A percentile compares a stretch with the other conserved stretches of the same genome.
Conservation (phyloP, 139 green algal species). For the Coelastrella sp. region DNA sequence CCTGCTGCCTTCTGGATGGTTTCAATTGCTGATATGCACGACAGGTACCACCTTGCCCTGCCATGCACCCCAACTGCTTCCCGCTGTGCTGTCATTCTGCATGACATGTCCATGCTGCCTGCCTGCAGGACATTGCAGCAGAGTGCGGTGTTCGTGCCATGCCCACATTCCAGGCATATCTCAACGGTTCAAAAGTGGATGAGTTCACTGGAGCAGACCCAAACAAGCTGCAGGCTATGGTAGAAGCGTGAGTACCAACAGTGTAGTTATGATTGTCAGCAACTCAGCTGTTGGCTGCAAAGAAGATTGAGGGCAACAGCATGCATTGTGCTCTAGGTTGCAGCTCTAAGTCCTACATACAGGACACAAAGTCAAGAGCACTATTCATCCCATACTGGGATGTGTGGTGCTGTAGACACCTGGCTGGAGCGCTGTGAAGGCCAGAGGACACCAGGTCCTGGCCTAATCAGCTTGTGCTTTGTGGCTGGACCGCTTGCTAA, state of each 20-base stretch:
- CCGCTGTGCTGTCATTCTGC: neutral
- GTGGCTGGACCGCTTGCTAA: neutral
- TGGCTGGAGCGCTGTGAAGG: too few relatives aligned
- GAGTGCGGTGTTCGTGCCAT: constrained; percentile 37
- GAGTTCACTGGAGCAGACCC: constrained; percentile 38
- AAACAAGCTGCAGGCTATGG: constrained; percentile 26
- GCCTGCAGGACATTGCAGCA: constrained; percentile 28
- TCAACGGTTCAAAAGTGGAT: constrained; percentile 40
- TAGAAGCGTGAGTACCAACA: neutral
- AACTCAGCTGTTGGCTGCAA: neutral
- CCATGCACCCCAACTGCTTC: neutral
- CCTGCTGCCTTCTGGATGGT: too few relatives aligned
- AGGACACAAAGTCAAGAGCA: too few relatives aligned
- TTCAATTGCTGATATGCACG: too few relatives aligned
- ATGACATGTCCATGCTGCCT: neutral
- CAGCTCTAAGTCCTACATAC: neutral
- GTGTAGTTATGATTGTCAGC: neutral
- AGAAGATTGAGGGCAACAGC: too few relatives aligned
- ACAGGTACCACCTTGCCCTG: neutral
- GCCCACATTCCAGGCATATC: constrained; percentile 46
- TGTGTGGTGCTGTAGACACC: too few relatives aligned
- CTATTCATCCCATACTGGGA: neutral
- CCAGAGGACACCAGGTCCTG: too few relatives aligned
- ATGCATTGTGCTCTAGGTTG: neutral
- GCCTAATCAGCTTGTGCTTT: too few relatives aligned